phyloP scores from a whole-genome alignment of 2,329 filamentous ascomycete genomes.

The Colletotrichum sp. region DNA sequence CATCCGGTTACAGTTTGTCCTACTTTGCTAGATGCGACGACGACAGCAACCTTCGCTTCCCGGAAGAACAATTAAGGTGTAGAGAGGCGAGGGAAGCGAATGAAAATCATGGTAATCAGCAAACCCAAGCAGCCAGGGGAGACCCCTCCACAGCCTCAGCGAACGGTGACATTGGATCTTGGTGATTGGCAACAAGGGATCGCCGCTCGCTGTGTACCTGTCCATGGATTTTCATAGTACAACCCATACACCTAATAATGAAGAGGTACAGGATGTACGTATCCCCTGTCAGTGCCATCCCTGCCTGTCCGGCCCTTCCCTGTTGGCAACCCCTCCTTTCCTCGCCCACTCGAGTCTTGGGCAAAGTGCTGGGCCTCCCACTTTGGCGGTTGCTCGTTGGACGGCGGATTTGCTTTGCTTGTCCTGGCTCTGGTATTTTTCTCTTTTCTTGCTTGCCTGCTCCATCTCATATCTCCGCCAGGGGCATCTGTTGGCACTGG shows the following conservation, averaged over 20 bases:
- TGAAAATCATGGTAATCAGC: conserved; percentile 17
- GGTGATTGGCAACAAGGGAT: conserved; percentile 14
- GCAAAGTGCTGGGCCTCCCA: neutral
- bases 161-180: neutral
- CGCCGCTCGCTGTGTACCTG: neutral
- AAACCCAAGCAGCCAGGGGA: neutral
- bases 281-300: neutral
- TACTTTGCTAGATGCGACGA: neutral
- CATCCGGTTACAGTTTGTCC: neutral
- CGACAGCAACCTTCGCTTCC: neutral
- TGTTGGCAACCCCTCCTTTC: conserved; percentile 1
- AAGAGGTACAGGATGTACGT: neutral
- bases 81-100: neutral
- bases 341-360: neutral
- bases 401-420: neutral
- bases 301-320: neutral
- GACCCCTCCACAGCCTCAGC: conserved; percentile 9
- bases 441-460: neutral
- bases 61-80: conserved; percentile 9
- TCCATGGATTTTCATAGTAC: conserved; percentile 9
- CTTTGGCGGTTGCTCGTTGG: neutral
- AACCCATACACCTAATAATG: neutral
- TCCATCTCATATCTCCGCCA: neutral
- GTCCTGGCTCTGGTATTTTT: neutral
- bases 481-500: neutral